Conservation (phyloP, 208 protist species). For the Porcisia hertigi region DNA sequence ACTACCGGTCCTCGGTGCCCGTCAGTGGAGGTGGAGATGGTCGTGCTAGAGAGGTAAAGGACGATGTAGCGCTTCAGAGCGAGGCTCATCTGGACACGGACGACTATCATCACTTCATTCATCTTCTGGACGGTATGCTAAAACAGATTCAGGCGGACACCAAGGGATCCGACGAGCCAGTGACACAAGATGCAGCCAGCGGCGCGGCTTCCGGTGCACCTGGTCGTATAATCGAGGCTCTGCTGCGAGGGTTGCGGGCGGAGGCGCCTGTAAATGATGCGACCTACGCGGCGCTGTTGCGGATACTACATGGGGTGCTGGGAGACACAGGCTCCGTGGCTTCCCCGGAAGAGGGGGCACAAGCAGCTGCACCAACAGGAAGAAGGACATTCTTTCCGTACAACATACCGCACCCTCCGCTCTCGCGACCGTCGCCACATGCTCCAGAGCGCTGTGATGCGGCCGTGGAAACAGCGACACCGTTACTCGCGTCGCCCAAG, state of each 20-base stretch:
- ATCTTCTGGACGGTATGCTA: background rate
- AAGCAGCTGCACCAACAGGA: background rate
- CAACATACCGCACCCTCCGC: constrained; percentile 10
- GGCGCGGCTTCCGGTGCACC: background rate
- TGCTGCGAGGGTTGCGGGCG: background rate
- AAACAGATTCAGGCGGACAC: background rate
- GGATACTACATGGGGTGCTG: background rate
- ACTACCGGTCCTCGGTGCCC: background rate
- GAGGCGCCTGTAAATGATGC: constrained; percentile 1
- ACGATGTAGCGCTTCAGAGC: background rate
- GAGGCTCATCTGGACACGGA: background rate
- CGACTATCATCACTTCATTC: background rate
- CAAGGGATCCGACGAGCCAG: background rate
- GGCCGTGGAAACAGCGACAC: background rate
- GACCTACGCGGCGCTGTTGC: constrained; percentile 8
- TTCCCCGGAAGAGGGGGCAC: background rate
- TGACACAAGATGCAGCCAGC: background rate
- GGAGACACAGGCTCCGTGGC: no score
- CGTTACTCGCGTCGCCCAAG: background rate
- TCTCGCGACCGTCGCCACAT: background rate
- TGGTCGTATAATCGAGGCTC: background rate
- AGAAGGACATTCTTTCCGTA: background rate
- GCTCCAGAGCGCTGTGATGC: background rate
- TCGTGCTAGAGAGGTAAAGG: no score
- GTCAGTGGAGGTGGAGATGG: background rate